These are phyloP conservation scores for Pythium phragmitis DNA, from an alignment of 352 stramenopile genomes.

Conservation along the genomic window DNA sequence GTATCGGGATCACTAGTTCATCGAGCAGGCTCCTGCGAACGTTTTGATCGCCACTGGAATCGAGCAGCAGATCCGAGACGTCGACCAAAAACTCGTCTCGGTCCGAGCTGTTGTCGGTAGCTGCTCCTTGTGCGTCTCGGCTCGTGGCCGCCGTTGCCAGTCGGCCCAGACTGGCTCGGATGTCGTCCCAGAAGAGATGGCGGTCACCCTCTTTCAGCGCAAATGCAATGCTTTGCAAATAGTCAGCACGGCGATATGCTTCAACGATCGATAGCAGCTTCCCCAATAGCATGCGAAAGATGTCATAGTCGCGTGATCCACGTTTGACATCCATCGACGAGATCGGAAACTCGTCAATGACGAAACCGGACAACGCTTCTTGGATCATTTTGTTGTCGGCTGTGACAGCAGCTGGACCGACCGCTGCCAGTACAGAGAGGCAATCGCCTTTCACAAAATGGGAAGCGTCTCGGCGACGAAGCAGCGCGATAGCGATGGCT, in stretches of 20 bases:
- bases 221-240: conserved; percentile 52
- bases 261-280: conserved; percentile 59
- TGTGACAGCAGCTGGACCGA: conserved; percentile 25
- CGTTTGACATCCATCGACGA: conserved; percentile 61
- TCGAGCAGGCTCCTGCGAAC: conserved; percentile 25
- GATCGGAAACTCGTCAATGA: conserved; percentile 78
- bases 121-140: not conserved
- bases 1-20: conserved; percentile 21
- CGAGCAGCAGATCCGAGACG: conserved; percentile 21
- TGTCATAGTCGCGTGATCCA: conserved; percentile 65
- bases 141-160: conserved; percentile 28
- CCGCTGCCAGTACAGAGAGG: conserved; percentile 40
- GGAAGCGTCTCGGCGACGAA: conserved; percentile 37
- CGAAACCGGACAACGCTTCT: conserved; percentile 43
- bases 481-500: conserved; percentile 31
- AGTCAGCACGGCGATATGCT: conserved; percentile 41
- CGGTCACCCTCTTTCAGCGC: conserved; percentile 58
- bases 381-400: conserved; percentile 24
- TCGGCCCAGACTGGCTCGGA: conserved; percentile 44
- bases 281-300: conserved; percentile 53
- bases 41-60: conserved; percentile 14
- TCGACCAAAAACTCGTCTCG: conserved; percentile 19
- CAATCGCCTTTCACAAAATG: conserved; percentile 66
- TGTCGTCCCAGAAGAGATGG: conserved; percentile 56
- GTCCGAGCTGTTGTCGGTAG: not conserved